A percentile compares a stretch with the other conserved stretches of the same genome.
Evolutionary conservation across 1,284 basidiomycete species (phyloP).

Genomic region (Ganoderma lingzhi): DNA sequence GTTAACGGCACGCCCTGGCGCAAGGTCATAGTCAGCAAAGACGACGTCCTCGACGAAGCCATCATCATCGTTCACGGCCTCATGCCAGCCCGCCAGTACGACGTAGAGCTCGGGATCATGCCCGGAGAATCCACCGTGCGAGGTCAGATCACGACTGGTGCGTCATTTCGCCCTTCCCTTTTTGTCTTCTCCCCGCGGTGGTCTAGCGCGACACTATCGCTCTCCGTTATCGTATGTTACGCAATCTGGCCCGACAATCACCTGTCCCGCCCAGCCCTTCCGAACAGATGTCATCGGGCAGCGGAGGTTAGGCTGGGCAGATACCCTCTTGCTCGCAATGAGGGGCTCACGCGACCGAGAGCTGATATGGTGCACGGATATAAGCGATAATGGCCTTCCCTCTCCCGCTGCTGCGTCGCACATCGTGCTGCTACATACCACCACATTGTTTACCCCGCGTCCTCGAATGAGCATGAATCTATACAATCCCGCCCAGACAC

Average conservation of each 20-base stretch:
- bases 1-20: slow-evolving; percentile 81
- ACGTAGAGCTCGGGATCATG: slow-evolving; percentile 77
- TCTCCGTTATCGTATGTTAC: slow-evolving; percentile 9
- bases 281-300: slow-evolving; percentile 5
- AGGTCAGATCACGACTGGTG: slow-evolving; percentile 71
- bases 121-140: slow-evolving; percentile 62
- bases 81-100: slow-evolving; percentile 81
- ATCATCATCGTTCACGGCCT: slow-evolving; percentile 84
- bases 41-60: slow-evolving; percentile 79
- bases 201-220: slow-evolving; percentile 5
- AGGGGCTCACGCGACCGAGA: slow-evolving; percentile 5
- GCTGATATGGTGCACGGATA: slow-evolving; percentile 6
- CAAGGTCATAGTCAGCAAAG: slow-evolving; percentile 76
- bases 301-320: neutral
- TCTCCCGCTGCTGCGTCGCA: neutral
- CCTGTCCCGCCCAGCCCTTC: slow-evolving; percentile 1
- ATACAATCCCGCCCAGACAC: slow-evolving; percentile 1
- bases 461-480: slow-evolving; percentile 6
- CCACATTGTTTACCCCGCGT: too few species aligned
- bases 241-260: slow-evolving; percentile 1
- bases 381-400: slow-evolving; percentile 1
- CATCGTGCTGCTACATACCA: neutral
- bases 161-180: slow-evolving; percentile 29
- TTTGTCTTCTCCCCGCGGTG: neutral
- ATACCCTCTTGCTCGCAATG: neutral